A percentile compares a stretch with the other conserved stretches of the same genome.
Evolutionary conservation across 331 rosid species (phyloP).

Genomic region (Prunus yedoensis): DNA sequence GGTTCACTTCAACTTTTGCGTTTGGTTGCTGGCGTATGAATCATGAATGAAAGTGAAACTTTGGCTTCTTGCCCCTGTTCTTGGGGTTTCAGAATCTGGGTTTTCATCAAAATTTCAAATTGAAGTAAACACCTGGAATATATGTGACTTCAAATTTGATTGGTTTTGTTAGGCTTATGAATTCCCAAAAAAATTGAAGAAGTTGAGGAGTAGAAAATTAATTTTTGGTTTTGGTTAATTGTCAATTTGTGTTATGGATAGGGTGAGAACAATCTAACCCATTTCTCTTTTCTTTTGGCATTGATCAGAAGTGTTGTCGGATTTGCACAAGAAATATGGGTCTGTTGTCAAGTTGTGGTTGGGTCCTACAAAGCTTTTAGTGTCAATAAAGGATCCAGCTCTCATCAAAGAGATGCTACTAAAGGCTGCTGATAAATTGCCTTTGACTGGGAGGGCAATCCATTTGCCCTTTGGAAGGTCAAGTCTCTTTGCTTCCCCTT

Average conservation of each 20-base stretch:
- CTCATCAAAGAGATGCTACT: slow-evolving; percentile 66
- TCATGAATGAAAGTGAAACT: background rate
- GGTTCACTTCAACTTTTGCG: background rate
- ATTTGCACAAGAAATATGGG: slow-evolving; percentile 64
- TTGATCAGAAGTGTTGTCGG: slow-evolving; percentile 53
- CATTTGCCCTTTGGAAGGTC: slow-evolving; percentile 70
- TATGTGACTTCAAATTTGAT: background rate
- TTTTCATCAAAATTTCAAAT: background rate
- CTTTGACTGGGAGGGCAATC: slow-evolving; percentile 61
- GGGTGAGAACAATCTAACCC: background rate
- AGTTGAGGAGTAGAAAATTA: background rate
- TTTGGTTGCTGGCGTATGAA: background rate
- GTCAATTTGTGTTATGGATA: background rate
- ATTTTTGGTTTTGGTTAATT: background rate
- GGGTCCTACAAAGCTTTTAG: slow-evolving; percentile 79
- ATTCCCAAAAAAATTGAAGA: background rate
- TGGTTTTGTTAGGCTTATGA: background rate
- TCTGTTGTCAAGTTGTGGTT: slow-evolving; percentile 76
- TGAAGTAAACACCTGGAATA: background rate
- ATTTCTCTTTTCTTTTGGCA: slow-evolving; percentile 14
- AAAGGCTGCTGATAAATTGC: slow-evolving; percentile 71
- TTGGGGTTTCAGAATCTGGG: background rate
- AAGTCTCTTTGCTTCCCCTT: slow-evolving; percentile 73
- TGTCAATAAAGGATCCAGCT: slow-evolving; percentile 72
- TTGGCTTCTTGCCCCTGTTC: background rate